A percentile compares a stretch with the other conserved stretches of the same genome.
phyloP scores from a whole-genome alignment of 805 yeast species.

The Metschnikowia baotianmanensis region DNA sequence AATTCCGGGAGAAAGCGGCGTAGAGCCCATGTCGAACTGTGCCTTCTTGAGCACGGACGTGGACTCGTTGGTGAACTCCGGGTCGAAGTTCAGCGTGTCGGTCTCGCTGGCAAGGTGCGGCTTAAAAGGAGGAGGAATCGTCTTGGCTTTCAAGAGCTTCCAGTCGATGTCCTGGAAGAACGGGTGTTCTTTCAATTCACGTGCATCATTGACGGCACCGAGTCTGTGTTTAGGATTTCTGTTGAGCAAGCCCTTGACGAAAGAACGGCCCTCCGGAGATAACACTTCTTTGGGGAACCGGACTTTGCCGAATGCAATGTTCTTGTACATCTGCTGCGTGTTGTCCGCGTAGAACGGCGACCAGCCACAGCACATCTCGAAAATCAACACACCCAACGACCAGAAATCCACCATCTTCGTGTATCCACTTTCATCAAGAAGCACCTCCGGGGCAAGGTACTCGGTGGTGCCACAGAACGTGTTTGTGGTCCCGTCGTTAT shows the following conservation, averaged over 20 bases:
- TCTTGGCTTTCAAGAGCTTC: constrained; percentile 72
- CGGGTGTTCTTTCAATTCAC: constrained; percentile 88
- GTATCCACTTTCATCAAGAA: constrained; percentile 93
- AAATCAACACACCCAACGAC: constrained; percentile 94
- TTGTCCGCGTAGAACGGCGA: constrained; percentile 97
- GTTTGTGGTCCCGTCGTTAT: constrained; percentile 85
- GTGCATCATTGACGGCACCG: constrained; percentile 89
- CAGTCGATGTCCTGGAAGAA: constrained; percentile 92
- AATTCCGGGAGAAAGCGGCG: constrained; percentile 90
- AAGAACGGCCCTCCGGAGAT: constrained; percentile 89
- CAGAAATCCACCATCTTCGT: constrained; percentile 99
- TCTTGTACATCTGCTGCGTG: constrained; percentile 98
- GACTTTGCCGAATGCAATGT: constrained; percentile 97
- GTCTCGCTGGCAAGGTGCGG: constrained; percentile 90
- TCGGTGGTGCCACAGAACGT: constrained; percentile 99
- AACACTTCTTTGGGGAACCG: constrained; percentile 95
- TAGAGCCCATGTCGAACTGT: constrained; percentile 60
- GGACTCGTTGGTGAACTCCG: constrained; percentile 92
- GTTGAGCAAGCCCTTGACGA: constrained; percentile 91
- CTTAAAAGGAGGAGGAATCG: constrained; percentile 93
- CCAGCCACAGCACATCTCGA: constrained; percentile 99
- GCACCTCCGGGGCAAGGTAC: constrained; percentile 94
- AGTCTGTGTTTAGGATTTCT: constrained; percentile 94
- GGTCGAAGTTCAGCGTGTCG: constrained; percentile 96
- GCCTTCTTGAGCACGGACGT: constrained; percentile 77